Conservation (phyloP, 306 rosid species). For the Cucumis melo region DNA sequence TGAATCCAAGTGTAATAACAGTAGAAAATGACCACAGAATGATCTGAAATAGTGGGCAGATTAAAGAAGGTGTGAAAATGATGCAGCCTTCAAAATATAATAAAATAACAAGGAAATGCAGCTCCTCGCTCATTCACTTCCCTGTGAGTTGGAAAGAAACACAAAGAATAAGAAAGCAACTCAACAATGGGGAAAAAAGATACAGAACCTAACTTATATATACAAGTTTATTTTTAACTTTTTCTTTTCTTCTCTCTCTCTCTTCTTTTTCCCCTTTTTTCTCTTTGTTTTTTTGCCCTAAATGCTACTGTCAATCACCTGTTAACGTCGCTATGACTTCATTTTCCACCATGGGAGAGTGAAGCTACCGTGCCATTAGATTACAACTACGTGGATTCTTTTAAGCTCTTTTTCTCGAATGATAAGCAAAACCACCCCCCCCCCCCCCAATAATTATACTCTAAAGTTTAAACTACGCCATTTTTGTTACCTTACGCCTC, state of each 20-base stretch:
- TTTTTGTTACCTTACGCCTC: not conserved
- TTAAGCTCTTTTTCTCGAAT: not conserved
- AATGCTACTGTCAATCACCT: not conserved
- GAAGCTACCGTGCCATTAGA: not conserved
- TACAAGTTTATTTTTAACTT: conserved; percentile 4
- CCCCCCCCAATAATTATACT: not conserved
- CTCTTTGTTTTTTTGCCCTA: not conserved
- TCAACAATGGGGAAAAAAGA: not conserved
- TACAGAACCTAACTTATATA: not conserved
- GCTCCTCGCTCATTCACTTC: conserved; percentile 7
- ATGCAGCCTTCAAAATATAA: not conserved
- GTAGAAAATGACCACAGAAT: not conserved
- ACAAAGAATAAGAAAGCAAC: conserved; percentile 5
- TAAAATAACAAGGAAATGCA: not conserved
- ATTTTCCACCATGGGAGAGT: not conserved
- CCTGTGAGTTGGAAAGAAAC: conserved; percentile 5
- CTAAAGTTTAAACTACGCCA: not conserved
- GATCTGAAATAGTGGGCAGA: not conserved
- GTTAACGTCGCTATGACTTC: conserved; percentile 2
- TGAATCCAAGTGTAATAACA: not conserved
- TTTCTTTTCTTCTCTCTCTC: not conserved
- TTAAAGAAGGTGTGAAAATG: not conserved
- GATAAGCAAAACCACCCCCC: not conserved
- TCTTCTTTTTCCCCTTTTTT: not conserved
- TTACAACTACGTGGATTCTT: not conserved